Evolutionary conservation across 2,329 filamentous ascomycete species (phyloP), one percentile per base, ranked within the genome.

Genomic region (Ophiostoma montium): DNA sequence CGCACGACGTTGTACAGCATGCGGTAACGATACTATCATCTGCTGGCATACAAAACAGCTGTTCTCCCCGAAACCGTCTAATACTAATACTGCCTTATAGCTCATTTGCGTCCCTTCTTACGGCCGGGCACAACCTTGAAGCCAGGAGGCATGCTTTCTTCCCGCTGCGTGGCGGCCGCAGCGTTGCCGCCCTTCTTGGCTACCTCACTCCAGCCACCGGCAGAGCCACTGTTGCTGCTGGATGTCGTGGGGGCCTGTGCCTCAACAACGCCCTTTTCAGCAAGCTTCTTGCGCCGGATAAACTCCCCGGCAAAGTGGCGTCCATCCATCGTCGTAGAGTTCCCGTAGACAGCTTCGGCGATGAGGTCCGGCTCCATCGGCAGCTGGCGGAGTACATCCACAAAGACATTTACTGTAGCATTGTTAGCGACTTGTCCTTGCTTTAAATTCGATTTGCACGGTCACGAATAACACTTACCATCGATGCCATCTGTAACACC

Each of bases 291-390:
- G 58, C 90, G 88, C 32, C 89, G 84, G 52, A 96, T 78, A 61
- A 92, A 98, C 64, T 98, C 92, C 52, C 94, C 86, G 0, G 87
- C 88, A 61, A 96, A 96, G 60, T 94, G 87, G 46, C 85, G 84
- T 0, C 86, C 88, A 60, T 98, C 88, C 65, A 98, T 86, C 1
- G 89, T 94, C 59, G 82, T 84, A 2, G 86, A 94, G 62, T 80
- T 84, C 51, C 79, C 78, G 65, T 96, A 95, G 19, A 96, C 84
- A 9, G 84, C 84, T 61, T 96, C 92, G 12, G 86, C 85, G 58
- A 98, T 89, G 57, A 96, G 76, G 52, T 84, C 78, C 13, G 77
- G 70, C 51, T 95, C 87, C 1, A 80, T 70, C 1, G 88, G 88
- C 53, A 95, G 79, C 52, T 76, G 75, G 43, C 86, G 71, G 41